Evolutionary conservation across 2,329 filamentous ascomycete genomes (phyloP).

Genomic region (Xylariaceae sp.): DNA sequence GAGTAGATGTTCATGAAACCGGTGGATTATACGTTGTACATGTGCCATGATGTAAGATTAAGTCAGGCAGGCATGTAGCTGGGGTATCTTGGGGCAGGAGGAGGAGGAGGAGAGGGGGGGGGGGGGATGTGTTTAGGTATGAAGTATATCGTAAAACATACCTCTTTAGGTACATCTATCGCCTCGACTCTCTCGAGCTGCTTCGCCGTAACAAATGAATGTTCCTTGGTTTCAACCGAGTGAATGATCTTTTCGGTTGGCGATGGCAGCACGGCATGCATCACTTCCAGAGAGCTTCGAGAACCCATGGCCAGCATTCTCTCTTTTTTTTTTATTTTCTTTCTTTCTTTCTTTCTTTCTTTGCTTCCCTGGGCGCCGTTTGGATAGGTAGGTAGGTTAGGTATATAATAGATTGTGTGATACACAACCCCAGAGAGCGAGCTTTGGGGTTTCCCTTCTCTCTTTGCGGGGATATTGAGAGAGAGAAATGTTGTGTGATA

Average conservation of each 20-base stretch:
- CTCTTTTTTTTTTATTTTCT: neutral
- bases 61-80: no score
- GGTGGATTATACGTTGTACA: neutral
- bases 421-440: no score
- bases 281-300: neutral
- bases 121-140: neutral
- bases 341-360: neutral
- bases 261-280: neutral
- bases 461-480: no score
- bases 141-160: neutral
- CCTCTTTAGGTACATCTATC: slow-evolving; percentile 5
- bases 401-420: no score
- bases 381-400: no score
- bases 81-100: neutral
- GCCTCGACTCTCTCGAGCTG: neutral
- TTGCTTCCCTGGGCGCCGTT: neutral
- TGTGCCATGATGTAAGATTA: neutral
- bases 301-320: neutral
- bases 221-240: neutral
- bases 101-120: neutral
- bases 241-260: neutral
- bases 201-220: neutral
- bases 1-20: no score
- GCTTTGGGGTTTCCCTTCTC: no score
- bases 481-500: no score